Conservation (phyloP, 2,329 filamentous ascomycete genomes). For the Pseudogymnoascus sp. region DNA sequence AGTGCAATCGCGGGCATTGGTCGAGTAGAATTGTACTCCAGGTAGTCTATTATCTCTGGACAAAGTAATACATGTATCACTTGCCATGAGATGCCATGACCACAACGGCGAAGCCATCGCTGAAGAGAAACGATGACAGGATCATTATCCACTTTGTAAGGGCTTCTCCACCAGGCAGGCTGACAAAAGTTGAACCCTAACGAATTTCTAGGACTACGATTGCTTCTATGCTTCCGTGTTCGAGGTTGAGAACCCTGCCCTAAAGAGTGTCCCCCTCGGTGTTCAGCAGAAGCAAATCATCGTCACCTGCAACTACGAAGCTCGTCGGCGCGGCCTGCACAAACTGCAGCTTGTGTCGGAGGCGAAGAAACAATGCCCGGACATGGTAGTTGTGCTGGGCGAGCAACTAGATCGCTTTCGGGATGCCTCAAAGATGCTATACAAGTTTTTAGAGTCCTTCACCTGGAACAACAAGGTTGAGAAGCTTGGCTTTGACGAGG, state of each 20-base stretch:
- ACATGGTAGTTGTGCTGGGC: conserved; percentile 76
- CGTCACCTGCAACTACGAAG: conserved; percentile 91
- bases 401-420: conserved; percentile 82
- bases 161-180: conserved; percentile 13
- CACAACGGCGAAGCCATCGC: neutral
- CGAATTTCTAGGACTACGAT: conserved; percentile 57
- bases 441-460: conserved; percentile 60
- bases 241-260: conserved; percentile 66
- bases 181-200: conserved; percentile 15
- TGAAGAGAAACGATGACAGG: conserved; percentile 50
- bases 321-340: conserved; percentile 60
- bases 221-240: conserved; percentile 90
- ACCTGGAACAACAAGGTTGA: conserved; percentile 76
- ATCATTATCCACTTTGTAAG: conserved; percentile 73
- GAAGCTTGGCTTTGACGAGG: conserved; percentile 83
- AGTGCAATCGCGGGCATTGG: neutral
- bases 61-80: neutral
- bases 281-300: conserved; percentile 90
- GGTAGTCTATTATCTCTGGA: neutral
- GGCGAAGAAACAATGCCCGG: conserved; percentile 70
- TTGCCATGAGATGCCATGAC: conserved; percentile 5
- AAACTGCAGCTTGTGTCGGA: conserved; percentile 84
- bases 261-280: conserved; percentile 68
- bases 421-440: conserved; percentile 75
- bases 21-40: neutral